Percentiles rank a stretch among this genome's conserved stretches.
phyloP scores from a whole-genome alignment of 2,329 filamentous ascomycete species.

The Diaporthe eres region DNA sequence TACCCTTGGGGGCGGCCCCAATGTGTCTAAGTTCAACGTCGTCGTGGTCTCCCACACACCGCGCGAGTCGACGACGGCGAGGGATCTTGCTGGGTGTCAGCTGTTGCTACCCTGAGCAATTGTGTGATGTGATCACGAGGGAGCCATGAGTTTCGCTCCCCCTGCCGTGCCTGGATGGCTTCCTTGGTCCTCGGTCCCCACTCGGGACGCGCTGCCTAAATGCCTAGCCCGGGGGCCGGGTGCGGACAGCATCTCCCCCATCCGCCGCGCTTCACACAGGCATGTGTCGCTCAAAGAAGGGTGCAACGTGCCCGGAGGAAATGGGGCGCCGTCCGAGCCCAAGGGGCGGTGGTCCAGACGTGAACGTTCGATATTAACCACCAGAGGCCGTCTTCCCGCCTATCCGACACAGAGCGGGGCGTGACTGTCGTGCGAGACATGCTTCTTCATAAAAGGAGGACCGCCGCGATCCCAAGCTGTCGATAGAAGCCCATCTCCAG shows the following conservation, averaged over 20 bases:
- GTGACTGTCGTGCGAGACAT: neutral
- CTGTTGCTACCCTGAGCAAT: slow-evolving; percentile 15
- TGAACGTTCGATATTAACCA: slow-evolving; percentile 16
- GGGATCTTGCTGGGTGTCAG: slow-evolving; percentile 3
- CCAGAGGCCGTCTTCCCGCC: slow-evolving; percentile 25
- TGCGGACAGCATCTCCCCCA: neutral
- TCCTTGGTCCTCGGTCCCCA: neutral
- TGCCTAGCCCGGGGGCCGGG: slow-evolving; percentile 20
- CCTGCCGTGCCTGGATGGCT: neutral
- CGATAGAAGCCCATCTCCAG: slow-evolving; percentile 18
- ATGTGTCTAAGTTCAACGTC: neutral
- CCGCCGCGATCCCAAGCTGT: neutral
- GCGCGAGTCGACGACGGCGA: slow-evolving; percentile 4
- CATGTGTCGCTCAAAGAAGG: neutral
- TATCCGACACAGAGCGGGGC: slow-evolving; percentile 24
- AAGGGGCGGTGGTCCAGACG: neutral
- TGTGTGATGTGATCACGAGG: slow-evolving; percentile 22
- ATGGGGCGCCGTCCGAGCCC: neutral
- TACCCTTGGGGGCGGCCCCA: slow-evolving; percentile 2
- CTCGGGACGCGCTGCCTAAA: slow-evolving; percentile 28
- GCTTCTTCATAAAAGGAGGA: slow-evolving; percentile 16
- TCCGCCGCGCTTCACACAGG: neutral
- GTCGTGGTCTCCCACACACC: neutral
- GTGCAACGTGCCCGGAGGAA: slow-evolving; percentile 5
- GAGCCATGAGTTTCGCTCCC: slow-evolving; percentile 3